Evolutionary conservation across 495 filamentous ascomycete genomes (phyloP).

Genomic region (Oleoguttula mirabilis): DNA sequence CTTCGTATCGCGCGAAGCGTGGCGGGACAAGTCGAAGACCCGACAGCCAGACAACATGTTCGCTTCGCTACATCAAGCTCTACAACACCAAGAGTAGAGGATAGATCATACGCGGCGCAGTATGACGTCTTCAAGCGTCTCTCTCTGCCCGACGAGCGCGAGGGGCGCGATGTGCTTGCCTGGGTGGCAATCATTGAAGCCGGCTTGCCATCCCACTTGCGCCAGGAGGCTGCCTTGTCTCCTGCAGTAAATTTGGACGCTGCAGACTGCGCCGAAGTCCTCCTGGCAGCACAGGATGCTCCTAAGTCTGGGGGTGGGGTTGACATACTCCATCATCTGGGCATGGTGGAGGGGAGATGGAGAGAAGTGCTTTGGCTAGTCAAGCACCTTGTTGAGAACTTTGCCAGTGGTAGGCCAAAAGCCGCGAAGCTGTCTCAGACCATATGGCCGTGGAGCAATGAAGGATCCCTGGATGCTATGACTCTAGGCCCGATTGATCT

Average conservation of each 20-base stretch:
- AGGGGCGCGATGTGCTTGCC: slow-evolving; percentile 17
- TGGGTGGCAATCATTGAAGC: slow-evolving; percentile 38
- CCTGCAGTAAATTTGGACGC: not conserved
- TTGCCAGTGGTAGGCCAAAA: too few species aligned
- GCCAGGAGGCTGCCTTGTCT: not conserved
- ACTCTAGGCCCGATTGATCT: slow-evolving; percentile 1
- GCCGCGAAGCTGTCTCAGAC: too few species aligned
- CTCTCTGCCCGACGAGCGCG: not conserved
- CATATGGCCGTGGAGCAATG: too few species aligned
- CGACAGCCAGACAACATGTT: too few species aligned
- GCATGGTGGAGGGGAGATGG: slow-evolving; percentile 25
- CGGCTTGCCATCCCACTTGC: slow-evolving; percentile 33
- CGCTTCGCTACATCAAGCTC: too few species aligned
- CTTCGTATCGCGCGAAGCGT: too few species aligned
- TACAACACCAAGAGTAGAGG: too few species aligned
- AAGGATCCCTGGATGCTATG: not conserved
- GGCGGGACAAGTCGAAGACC: too few species aligned
- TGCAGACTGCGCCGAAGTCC: slow-evolving; percentile 6
- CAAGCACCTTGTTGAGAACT: slow-evolving; percentile 21
- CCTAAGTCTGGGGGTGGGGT: not conserved
- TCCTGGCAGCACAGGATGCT: slow-evolving; percentile 6
- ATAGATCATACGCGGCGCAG: too few species aligned
- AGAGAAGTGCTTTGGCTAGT: slow-evolving; percentile 29
- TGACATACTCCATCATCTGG: slow-evolving; percentile 25
- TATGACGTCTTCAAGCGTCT: slow-evolving; percentile 1